These are phyloP conservation scores for Globisporangium alternatum DNA, from an alignment of 352 stramenopile species.

Conservation along the genomic window DNA sequence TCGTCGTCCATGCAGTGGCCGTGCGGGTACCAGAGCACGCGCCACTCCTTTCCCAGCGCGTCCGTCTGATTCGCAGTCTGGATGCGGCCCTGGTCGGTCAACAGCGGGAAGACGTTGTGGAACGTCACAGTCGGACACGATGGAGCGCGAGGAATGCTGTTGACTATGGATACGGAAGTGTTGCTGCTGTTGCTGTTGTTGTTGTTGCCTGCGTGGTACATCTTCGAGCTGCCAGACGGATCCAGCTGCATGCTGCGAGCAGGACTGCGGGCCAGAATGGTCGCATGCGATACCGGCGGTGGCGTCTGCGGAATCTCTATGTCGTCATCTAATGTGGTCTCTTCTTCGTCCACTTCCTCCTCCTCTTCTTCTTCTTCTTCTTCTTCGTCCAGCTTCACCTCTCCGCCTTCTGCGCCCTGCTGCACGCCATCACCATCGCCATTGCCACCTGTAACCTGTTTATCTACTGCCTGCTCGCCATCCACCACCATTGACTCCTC, in stretches of 20 bases:
- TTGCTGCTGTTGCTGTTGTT: background rate
- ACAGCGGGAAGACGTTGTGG: constrained; percentile 35
- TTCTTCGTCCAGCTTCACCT: background rate
- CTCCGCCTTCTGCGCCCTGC: background rate
- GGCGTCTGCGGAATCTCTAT: constrained; percentile 18
- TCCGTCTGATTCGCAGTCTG: constrained; percentile 35
- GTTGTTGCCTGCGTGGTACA: constrained; percentile 15
- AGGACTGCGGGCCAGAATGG: constrained; percentile 3
- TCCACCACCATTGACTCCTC: background rate
- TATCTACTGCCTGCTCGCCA: background rate
- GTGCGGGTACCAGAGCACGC: constrained; percentile 62
- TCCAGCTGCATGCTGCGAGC: constrained; percentile 20
- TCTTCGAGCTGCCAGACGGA: constrained; percentile 19
- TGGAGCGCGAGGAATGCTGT: background rate
- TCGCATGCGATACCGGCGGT: constrained; percentile 14
- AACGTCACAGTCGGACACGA: constrained; percentile 26
- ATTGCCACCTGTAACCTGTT: background rate
- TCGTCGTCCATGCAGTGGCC: constrained; percentile 37
- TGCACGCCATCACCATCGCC: constrained; percentile 4
- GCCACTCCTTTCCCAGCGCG: constrained; percentile 41
- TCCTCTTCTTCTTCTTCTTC: constrained; percentile 7
- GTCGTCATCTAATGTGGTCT: background rate
- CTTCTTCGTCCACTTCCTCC: constrained; percentile 2
- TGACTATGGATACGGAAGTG: background rate
- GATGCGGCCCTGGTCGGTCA: constrained; percentile 33